Evolutionary conservation across 805 yeast species (phyloP).

Genomic region (Henningerozyma blattae): DNA sequence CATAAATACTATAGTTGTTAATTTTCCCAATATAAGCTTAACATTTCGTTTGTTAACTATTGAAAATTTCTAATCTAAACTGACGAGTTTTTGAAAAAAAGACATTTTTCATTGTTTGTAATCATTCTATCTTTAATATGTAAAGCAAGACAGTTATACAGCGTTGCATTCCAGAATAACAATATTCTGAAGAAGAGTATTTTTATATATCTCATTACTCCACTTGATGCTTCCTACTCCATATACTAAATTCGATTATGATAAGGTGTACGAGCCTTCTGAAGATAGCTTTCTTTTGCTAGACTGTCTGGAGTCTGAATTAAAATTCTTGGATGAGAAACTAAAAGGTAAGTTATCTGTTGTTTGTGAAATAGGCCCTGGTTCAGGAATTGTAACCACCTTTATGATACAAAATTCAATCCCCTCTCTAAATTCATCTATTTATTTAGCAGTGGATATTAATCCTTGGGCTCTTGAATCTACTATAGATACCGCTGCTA

Average conservation of each 20-base stretch:
- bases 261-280: conserved; percentile 85
- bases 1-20: no score
- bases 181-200: no score
- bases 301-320: conserved; percentile 65
- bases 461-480: conserved; percentile 66
- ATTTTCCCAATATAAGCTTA: no score
- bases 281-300: conserved; percentile 83
- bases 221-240: conserved; percentile 73
- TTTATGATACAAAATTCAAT: conserved; percentile 51
- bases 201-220: no score
- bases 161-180: no score
- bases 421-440: conserved; percentile 27
- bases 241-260: conserved; percentile 42
- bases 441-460: conserved; percentile 63
- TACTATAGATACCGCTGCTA: conserved; percentile 32
- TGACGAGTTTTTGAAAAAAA: no score
- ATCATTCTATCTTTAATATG: no score
- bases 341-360: conserved; percentile 32
- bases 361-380: conserved; percentile 79
- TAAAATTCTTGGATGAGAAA: conserved; percentile 21
- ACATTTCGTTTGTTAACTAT: no score
- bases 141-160: no score
- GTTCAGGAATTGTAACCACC: conserved; percentile 81
- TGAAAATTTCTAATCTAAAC: no score
- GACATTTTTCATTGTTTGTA: no score